Evolutionary conservation across 2,329 filamentous ascomycete genomes (phyloP).

Genomic region (Blastomyces parvus): DNA sequence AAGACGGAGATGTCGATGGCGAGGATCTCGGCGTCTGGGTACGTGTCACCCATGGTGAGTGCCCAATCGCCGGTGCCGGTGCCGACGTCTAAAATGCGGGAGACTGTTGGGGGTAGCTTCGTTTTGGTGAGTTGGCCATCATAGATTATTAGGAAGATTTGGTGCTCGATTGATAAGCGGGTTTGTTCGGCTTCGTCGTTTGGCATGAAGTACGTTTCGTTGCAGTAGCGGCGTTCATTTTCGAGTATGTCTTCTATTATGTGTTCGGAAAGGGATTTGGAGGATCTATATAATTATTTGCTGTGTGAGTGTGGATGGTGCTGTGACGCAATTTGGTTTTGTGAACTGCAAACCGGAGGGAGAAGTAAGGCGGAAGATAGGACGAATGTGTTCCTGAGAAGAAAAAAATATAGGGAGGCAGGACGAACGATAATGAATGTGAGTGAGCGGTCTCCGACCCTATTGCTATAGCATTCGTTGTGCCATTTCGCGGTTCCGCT

Average conservation of each 20-base stretch:
- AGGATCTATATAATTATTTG: constrained; percentile 25
- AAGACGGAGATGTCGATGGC: constrained; percentile 37
- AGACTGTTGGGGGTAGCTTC: constrained; percentile 21
- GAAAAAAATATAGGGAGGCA: neutral
- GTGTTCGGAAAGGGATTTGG: constrained; percentile 26
- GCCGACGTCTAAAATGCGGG: constrained; percentile 36
- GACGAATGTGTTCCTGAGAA: neutral
- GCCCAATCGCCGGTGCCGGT: constrained; percentile 45
- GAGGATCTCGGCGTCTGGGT: constrained; percentile 40
- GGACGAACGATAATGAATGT: constrained; percentile 6
- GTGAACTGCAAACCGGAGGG: neutral
- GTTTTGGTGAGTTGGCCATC: constrained; percentile 27
- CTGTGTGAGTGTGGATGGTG: neutral
- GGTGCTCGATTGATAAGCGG: constrained; percentile 52
- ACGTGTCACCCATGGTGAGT: constrained; percentile 37
- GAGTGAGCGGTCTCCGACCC: neutral
- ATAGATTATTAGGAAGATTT: constrained; percentile 47
- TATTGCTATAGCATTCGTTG: neutral
- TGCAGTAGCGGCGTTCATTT: constrained; percentile 53
- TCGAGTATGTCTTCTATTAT: constrained; percentile 49
- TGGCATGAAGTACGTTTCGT: constrained; percentile 55
- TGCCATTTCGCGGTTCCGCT: neutral
- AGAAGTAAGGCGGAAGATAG: neutral
- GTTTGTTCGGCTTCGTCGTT: constrained; percentile 58
- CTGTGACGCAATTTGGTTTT: neutral